Evolutionary conservation across 176 grass and related monocot genomes (phyloP).

Genomic region (Lolium rigidum): DNA sequence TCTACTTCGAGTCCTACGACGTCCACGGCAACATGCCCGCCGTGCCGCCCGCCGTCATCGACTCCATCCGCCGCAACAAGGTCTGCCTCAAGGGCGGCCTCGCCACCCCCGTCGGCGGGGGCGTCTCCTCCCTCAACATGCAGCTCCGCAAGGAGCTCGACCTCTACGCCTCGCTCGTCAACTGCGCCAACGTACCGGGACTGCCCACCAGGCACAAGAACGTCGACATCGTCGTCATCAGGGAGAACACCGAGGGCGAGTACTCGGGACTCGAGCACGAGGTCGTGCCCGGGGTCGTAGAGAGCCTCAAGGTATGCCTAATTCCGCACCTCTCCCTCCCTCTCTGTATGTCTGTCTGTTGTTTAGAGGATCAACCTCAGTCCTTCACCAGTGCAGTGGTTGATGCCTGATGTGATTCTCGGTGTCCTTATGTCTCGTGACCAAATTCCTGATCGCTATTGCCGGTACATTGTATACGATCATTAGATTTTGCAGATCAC

Average conservation of each 20-base stretch:
- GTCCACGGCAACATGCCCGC: conserved; percentile 88
- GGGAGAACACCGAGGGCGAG: conserved; percentile 97
- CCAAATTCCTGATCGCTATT: neutral
- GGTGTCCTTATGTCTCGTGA: no score
- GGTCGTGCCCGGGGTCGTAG: conserved; percentile 89
- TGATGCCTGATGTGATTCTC: neutral
- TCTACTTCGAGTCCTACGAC: conserved; percentile 95
- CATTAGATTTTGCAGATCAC: conserved; percentile 13
- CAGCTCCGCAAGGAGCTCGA: conserved; percentile 94
- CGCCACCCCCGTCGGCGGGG: conserved; percentile 78
- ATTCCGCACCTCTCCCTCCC: neutral
- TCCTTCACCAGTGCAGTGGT: conserved; percentile 2
- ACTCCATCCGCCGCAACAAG: conserved; percentile 89
- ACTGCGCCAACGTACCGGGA: conserved; percentile 83
- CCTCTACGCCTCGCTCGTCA: conserved; percentile 84
- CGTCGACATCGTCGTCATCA: conserved; percentile 95
- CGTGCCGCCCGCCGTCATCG: conserved; percentile 80
- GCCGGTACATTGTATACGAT: neutral
- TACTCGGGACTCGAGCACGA: conserved; percentile 98
- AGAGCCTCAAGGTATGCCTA: conserved; percentile 80
- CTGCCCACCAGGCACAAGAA: conserved; percentile 81
- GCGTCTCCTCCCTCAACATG: conserved; percentile 87
- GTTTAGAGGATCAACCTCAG: neutral
- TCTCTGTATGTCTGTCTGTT: conserved; percentile 51
- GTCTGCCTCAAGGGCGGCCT: conserved; percentile 90